Percentiles rank a stretch among this genome's conserved stretches.
Evolutionary conservation across 164 flowering plant genomes (phyloP).

Genomic region (Nymphaea thermarum): DNA sequence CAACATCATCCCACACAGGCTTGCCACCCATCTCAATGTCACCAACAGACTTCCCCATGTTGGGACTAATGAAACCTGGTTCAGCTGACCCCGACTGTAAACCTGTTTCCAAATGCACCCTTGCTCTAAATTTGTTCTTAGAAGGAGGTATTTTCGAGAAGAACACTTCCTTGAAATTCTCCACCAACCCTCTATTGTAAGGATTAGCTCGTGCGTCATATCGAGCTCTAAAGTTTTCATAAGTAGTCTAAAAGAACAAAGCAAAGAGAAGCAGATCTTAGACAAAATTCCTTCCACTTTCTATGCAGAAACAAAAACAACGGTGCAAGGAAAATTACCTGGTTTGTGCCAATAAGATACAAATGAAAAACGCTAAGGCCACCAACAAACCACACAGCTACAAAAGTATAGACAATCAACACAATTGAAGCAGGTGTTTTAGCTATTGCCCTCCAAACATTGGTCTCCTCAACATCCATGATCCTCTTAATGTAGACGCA

Average conservation of each 20-base stretch:
- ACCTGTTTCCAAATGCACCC: slow-evolving; percentile 30
- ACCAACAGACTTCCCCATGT: slow-evolving; percentile 45
- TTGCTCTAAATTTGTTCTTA: slow-evolving; percentile 57
- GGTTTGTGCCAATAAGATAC: slow-evolving; percentile 84
- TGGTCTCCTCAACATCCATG: slow-evolving; percentile 40
- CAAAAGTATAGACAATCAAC: slow-evolving; percentile 72
- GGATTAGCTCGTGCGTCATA: slow-evolving; percentile 59
- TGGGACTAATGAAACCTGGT: slow-evolving; percentile 49
- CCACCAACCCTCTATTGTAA: slow-evolving; percentile 36
- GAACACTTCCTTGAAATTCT: slow-evolving; percentile 51
- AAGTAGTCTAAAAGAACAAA: slow-evolving; percentile 48
- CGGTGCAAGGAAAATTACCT: slow-evolving; percentile 26
- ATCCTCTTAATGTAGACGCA: slow-evolving; percentile 79
- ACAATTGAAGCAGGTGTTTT: slow-evolving; percentile 85
- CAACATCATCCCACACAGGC: slow-evolving; percentile 54
- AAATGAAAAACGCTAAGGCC: slow-evolving; percentile 91
- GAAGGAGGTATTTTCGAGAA: slow-evolving; percentile 37
- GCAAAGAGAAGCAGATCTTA: not conserved
- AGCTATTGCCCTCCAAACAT: slow-evolving; percentile 85
- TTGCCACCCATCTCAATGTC: slow-evolving; percentile 91
- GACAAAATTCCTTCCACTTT: not conserved
- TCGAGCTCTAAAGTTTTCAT: slow-evolving; percentile 58
- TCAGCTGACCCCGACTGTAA: slow-evolving; percentile 21
- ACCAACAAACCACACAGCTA: slow-evolving; percentile 93
- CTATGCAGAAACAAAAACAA: not conserved